A percentile compares a stretch with the other conserved stretches of the same genome.
Evolutionary conservation across 1,139 yeast genomes (phyloP).

Genomic region (Entelexis sorbosivorans): DNA sequence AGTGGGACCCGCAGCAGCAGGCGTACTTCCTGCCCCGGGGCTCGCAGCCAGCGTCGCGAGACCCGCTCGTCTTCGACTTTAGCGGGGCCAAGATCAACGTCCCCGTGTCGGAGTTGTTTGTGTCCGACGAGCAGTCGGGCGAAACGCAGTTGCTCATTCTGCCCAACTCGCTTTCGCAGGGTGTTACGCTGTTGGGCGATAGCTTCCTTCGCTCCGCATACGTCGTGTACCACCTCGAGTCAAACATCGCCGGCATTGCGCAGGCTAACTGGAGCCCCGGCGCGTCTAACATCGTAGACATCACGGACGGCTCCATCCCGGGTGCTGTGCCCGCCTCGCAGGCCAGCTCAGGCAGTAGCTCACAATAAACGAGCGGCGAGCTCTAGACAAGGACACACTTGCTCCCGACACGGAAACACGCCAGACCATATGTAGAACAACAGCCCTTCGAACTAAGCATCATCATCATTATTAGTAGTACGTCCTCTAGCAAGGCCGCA

Average conservation of each 20-base stretch:
- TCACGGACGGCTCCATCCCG: constrained; percentile 12
- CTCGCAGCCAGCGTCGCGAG: background rate
- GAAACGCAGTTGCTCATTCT: constrained; percentile 5
- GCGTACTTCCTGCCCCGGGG: constrained; percentile 10
- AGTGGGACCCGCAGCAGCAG: constrained; percentile 1
- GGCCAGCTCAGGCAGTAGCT: background rate
- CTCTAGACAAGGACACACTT: background rate
- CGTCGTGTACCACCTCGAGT: constrained; percentile 64
- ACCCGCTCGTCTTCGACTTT: constrained; percentile 32
- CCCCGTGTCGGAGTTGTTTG: constrained; percentile 34
- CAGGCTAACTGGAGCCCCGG: constrained; percentile 36
- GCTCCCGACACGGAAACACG: too few species aligned
- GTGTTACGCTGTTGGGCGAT: constrained; percentile 48
- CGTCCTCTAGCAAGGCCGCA: too few species aligned
- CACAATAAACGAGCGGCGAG: background rate
- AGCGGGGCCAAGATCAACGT: constrained; percentile 35
- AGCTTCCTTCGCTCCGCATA: constrained; percentile 64
- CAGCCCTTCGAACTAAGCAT: too few species aligned
- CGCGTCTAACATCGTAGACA: constrained; percentile 13
- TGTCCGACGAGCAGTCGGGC: background rate
- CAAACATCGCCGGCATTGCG: constrained; percentile 51
- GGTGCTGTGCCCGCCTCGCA: constrained; percentile 2
- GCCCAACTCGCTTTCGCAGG: constrained; percentile 10
- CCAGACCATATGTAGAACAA: too few species aligned
- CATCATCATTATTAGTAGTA: too few species aligned